Percentiles rank a stretch among this genome's conserved stretches.
Conservation (phyloP, 75 land plant species). For the Chamaecyparis obtusa region DNA sequence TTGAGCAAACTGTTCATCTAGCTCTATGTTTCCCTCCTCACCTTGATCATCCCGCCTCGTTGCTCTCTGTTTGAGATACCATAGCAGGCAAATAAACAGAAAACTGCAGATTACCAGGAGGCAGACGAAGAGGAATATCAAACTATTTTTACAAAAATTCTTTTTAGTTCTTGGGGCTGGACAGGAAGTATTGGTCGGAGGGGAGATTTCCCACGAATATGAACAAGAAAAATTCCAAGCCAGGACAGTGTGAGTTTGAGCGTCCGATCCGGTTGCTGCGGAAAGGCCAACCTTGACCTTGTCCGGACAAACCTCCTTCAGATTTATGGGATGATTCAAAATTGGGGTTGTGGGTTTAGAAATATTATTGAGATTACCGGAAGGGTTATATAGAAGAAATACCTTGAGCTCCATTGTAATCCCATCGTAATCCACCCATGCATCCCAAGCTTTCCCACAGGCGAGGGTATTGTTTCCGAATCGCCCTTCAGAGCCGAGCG, state of each 20-base stretch:
- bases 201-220: too few species aligned
- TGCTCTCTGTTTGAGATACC: neutral
- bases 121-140: neutral
- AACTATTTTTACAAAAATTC: neutral
- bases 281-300: conserved; percentile 23
- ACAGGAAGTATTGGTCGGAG: too few species aligned
- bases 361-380: too few species aligned
- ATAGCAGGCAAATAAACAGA: neutral
- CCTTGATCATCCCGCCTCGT: neutral
- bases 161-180: neutral
- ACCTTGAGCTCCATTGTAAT: conserved; percentile 11
- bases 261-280: conserved; percentile 17
- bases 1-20: neutral
- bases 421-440: conserved; percentile 24
- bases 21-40: neutral
- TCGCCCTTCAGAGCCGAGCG: too few species aligned
- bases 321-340: too few species aligned
- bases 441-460: neutral
- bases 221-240: conserved; percentile 15
- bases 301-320: too few species aligned
- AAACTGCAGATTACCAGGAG: neutral
- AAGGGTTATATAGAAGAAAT: neutral
- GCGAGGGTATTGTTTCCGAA: neutral
- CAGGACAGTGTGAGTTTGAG: conserved; percentile 13
- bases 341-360: too few species aligned